phyloP scores from a whole-genome alignment of 306 rosid genomes.

The Cicer yamashitae region DNA sequence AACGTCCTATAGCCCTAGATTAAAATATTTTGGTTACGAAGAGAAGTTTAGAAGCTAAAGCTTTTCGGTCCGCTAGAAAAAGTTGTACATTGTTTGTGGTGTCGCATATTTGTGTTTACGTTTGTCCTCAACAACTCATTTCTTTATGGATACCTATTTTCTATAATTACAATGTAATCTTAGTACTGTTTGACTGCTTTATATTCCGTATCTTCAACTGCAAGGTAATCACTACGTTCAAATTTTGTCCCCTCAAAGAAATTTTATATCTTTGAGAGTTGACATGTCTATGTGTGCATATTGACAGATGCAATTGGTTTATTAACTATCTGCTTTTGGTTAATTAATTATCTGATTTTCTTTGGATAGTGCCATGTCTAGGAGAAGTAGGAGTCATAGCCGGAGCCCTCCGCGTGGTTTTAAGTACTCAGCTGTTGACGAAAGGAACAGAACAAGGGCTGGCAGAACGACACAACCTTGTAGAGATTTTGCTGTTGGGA shows the following conservation, averaged over 20 bases:
- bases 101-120: conserved; percentile 7
- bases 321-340: conserved; percentile 42
- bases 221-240: conserved; percentile 18
- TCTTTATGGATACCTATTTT: conserved; percentile 23
- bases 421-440: conserved; percentile 61
- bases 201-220: conserved; percentile 19
- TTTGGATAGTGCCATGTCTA: conserved; percentile 37
- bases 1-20: neutral
- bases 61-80: neutral
- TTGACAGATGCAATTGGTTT: conserved; percentile 40
- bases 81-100: neutral
- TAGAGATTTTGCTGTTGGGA: conserved; percentile 78
- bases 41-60: conserved; percentile 29
- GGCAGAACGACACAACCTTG: conserved; percentile 62
- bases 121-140: conserved; percentile 9
- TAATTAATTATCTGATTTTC: conserved; percentile 42
- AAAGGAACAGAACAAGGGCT: conserved; percentile 65
- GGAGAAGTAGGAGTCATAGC: conserved; percentile 52
- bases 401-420: conserved; percentile 53
- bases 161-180: conserved; percentile 4
- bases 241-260: neutral
- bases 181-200: conserved; percentile 20
- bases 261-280: conserved; percentile 42
- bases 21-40: neutral
- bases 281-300: conserved; percentile 40